Percentiles rank a stretch among this genome's conserved stretches.
Conservation (phyloP, 495 filamentous ascomycete species). For the Parathielavia appendiculata region DNA sequence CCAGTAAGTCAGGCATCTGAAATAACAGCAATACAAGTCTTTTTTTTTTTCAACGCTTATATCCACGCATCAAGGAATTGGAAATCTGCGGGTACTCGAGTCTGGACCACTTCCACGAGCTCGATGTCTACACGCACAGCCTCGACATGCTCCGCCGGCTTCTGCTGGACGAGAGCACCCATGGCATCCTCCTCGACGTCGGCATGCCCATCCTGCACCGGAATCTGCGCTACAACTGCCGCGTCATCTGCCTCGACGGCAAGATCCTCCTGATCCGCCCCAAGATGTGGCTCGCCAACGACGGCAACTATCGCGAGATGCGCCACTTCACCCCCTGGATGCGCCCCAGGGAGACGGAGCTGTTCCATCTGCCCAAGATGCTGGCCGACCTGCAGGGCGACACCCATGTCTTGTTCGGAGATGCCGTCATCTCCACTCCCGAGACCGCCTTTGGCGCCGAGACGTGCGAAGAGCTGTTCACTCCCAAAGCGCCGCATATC, state of each 20-base stretch:
- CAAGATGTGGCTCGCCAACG: constrained; percentile 78
- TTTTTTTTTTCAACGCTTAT: not conserved
- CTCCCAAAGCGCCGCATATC: constrained; percentile 53
- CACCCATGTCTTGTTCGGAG: constrained; percentile 63
- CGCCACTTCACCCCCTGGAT: constrained; percentile 54
- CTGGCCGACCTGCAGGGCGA: constrained; percentile 58
- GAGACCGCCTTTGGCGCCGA: constrained; percentile 70
- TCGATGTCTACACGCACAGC: constrained; percentile 58
- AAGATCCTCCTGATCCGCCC: constrained; percentile 73
- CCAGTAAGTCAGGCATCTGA: constrained; percentile 37
- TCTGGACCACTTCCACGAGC: constrained; percentile 66
- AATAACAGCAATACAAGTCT: too few relatives aligned
- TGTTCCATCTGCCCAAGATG: constrained; percentile 65
- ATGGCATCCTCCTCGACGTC: constrained; percentile 77
- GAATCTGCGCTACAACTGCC: constrained; percentile 68
- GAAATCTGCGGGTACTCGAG: constrained; percentile 57
- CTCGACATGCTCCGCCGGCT: constrained; percentile 68
- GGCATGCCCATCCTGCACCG: constrained; percentile 65
- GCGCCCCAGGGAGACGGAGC: constrained; percentile 51
- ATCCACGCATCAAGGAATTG: constrained; percentile 22
- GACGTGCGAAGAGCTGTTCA: constrained; percentile 78
- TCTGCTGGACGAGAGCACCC: constrained; percentile 56
- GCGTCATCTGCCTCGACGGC: constrained; percentile 61
- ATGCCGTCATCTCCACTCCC: constrained; percentile 64
- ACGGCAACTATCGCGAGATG: constrained; percentile 69